Percentiles rank a stretch among this genome's conserved stretches.
Conservation (phyloP, 2,329 filamentous ascomycete genomes). For the Sarocladium brachiariae region DNA sequence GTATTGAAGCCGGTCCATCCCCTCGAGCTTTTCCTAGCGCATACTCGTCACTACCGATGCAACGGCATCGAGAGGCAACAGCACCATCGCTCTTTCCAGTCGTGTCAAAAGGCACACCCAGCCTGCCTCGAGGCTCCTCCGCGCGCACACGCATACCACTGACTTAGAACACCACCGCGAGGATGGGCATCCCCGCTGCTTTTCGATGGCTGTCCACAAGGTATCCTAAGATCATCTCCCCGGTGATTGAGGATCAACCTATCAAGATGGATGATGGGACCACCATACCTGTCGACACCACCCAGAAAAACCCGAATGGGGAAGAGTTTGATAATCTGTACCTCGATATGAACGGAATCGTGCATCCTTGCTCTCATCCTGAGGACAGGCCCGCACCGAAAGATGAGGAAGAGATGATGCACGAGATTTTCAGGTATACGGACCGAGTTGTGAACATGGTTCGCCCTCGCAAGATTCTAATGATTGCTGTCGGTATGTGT, state of each 20-base stretch:
- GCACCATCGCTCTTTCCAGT: background rate
- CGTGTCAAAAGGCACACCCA: background rate
- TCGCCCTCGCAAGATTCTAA: conserved; percentile 85
- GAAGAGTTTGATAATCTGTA: conserved; percentile 98
- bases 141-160: background rate
- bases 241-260: conserved; percentile 80
- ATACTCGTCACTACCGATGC: conserved; percentile 1
- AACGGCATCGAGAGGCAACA: background rate
- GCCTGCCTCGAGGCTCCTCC: background rate
- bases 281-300: conserved; percentile 77
- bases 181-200: conserved; percentile 89
- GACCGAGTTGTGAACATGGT: conserved; percentile 99
- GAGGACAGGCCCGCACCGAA: conserved; percentile 86
- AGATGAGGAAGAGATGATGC: conserved; percentile 99
- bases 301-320: conserved; percentile 84
- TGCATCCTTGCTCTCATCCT: conserved; percentile 96
- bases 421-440: conserved; percentile 97
- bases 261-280: conserved; percentile 74
- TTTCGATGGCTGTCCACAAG: conserved; percentile 97
- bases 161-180: conserved; percentile 16
- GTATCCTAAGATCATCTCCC: conserved; percentile 94
- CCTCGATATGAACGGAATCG: conserved; percentile 98
- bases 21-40: no score
- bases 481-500: conserved; percentile 82
- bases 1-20: no score